Conservation (phyloP, 23 red algal genomes). For the Gracilaria gracilis region DNA sequence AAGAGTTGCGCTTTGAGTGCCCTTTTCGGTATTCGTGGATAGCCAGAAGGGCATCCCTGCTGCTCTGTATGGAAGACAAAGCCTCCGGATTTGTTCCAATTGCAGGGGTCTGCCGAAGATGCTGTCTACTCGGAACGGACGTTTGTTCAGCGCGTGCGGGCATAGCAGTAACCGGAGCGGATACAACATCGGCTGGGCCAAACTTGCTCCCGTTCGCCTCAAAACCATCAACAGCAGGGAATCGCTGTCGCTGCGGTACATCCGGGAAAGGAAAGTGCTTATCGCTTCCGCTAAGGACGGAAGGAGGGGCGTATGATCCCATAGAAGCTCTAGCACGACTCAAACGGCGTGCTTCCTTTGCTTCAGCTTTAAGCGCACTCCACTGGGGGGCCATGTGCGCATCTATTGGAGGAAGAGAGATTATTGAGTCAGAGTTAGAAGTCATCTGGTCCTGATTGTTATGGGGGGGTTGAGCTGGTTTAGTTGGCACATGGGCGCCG, state of each 20-base stretch:
- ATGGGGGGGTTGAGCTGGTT: background rate
- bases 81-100: background rate
- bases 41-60: background rate
- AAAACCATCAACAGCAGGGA: background rate
- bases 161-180: background rate
- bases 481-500: slow-evolving; percentile 56
- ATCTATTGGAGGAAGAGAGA: slow-evolving; percentile 60
- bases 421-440: slow-evolving; percentile 64
- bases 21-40: background rate
- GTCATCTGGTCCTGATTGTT: background rate
- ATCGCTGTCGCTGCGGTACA: background rate
- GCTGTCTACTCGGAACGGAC: background rate
- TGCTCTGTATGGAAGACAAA: background rate
- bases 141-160: background rate
- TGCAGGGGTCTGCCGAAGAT: background rate
- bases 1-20: slow-evolving; percentile 19
- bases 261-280: background rate
- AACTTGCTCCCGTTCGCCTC: background rate
- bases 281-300: background rate
- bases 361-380: slow-evolving; percentile 6
- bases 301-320: slow-evolving; percentile 8
- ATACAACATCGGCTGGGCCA: background rate
- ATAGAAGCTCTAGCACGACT: background rate
- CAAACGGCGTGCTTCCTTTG: background rate
- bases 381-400: background rate